A percentile compares a stretch with the other conserved stretches of the same genome.
Evolutionary conservation across 768 basidiomycete species (phyloP).

Genomic region (Tricholomella constricta): DNA sequence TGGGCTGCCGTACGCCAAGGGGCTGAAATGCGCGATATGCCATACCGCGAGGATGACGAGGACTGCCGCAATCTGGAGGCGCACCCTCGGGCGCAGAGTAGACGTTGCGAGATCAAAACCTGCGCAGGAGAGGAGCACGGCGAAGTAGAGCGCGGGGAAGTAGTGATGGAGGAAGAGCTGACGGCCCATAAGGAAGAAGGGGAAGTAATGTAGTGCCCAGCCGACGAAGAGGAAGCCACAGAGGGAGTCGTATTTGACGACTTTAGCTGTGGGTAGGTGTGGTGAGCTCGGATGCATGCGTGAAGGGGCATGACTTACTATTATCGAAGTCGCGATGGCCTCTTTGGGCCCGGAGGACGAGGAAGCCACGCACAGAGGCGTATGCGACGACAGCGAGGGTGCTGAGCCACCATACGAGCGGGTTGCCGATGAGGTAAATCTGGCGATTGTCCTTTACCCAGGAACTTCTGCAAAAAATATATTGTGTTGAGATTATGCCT

Average conservation of each 20-base stretch:
- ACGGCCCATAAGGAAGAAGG: constrained; percentile 96
- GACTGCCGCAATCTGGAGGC: constrained; percentile 80
- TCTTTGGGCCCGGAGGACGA: constrained; percentile 87
- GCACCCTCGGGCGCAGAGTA: constrained; percentile 68
- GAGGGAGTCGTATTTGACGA: constrained; percentile 88
- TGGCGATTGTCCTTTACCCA: constrained; percentile 98
- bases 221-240: constrained; percentile 92
- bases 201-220: constrained; percentile 92
- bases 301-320: constrained; percentile 59
- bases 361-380: constrained; percentile 66
- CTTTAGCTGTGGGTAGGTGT: constrained; percentile 56
- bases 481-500: no score
- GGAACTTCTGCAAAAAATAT: constrained; percentile 69
- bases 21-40: constrained; percentile 78
- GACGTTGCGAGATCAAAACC: constrained; percentile 89
- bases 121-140: constrained; percentile 73
- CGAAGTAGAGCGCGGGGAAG: constrained; percentile 94
- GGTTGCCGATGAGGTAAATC: constrained; percentile 95
- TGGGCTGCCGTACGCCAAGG: constrained; percentile 77
- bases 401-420: constrained; percentile 89
- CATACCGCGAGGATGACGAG: constrained; percentile 73
- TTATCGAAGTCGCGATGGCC: constrained; percentile 91
- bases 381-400: constrained; percentile 73
- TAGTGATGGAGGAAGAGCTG: constrained; percentile 99
- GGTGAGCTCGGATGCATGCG: not conserved